These are phyloP conservation scores for Ceratocystis huliohia DNA, from an alignment of 2,329 filamentous ascomycete genomes.

Conservation along the genomic window DNA sequence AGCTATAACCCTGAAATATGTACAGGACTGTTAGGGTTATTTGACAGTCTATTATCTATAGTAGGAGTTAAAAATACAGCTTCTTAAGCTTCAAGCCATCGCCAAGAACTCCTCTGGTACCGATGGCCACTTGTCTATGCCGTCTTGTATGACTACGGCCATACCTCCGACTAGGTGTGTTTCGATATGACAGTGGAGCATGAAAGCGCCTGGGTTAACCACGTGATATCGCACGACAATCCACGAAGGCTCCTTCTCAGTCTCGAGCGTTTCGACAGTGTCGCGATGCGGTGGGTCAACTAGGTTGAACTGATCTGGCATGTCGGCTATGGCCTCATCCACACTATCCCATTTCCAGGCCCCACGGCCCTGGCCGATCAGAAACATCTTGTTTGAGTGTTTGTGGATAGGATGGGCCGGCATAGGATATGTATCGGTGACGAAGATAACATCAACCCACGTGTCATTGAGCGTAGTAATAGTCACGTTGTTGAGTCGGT, in stretches of 20 bases:
- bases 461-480: slow-evolving; percentile 35
- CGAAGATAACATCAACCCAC: slow-evolving; percentile 46
- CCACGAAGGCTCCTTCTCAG: slow-evolving; percentile 28
- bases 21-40: not conserved
- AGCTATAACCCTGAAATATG: not conserved
- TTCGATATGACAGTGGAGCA: slow-evolving; percentile 45
- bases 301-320: slow-evolving; percentile 44
- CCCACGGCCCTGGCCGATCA: slow-evolving; percentile 40
- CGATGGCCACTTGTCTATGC: slow-evolving; percentile 33
- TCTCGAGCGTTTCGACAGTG: slow-evolving; percentile 23
- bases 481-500: slow-evolving; percentile 34
- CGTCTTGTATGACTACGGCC: slow-evolving; percentile 40
- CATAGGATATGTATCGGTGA: slow-evolving; percentile 33
- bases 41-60: too few species aligned
- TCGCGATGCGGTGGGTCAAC: slow-evolving; percentile 43
- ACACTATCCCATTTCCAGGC: slow-evolving; percentile 41
- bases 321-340: slow-evolving; percentile 36
- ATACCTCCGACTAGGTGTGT: slow-evolving; percentile 44
- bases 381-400: slow-evolving; percentile 48
- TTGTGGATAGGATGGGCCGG: slow-evolving; percentile 50
- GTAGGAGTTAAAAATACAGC: too few species aligned
- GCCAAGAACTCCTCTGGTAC: slow-evolving; percentile 31
- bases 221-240: slow-evolving; percentile 41
- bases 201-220: slow-evolving; percentile 40
- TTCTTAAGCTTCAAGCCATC: not conserved